phyloP scores from a whole-genome alignment of 345 rosid genomes.

The Linum lewisii region DNA sequence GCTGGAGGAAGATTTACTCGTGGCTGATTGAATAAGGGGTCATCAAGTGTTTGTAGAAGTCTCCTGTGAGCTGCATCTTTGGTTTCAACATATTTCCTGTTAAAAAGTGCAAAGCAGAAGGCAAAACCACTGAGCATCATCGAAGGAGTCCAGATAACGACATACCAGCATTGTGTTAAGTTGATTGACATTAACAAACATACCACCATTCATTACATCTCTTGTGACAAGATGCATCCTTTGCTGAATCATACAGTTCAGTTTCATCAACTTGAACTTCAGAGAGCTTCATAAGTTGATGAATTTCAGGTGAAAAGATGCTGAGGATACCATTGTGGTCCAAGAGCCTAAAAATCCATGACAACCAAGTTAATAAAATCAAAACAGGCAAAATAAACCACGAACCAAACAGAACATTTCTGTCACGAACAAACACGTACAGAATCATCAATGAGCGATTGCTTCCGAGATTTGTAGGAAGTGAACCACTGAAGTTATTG shows the following conservation, averaged over 20 bases:
- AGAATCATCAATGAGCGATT: constrained; percentile 1
- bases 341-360: constrained; percentile 4
- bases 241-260: constrained; percentile 13
- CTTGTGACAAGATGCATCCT: constrained; percentile 16
- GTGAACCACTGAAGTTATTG: constrained; percentile 13
- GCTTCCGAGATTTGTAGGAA: constrained; percentile 4
- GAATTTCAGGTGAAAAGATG: background rate
- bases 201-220: constrained; percentile 17
- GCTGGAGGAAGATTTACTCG: constrained; percentile 10
- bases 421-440: background rate
- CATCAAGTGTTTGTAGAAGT: constrained; percentile 26
- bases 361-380: background rate
- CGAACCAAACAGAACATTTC: background rate
- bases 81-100: constrained; percentile 30
- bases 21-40: constrained; percentile 7
- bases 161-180: background rate
- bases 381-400: background rate
- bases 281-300: constrained; percentile 31
- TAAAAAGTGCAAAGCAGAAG: constrained; percentile 4
- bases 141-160: constrained; percentile 4
- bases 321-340: constrained; percentile 5
- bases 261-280: constrained; percentile 33
- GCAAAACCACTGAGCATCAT: too few species aligned
- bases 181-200: background rate
- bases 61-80: constrained; percentile 25